Evolutionary conservation across 164 flowering plant species (phyloP).

Genomic region (Vitis riparia): DNA sequence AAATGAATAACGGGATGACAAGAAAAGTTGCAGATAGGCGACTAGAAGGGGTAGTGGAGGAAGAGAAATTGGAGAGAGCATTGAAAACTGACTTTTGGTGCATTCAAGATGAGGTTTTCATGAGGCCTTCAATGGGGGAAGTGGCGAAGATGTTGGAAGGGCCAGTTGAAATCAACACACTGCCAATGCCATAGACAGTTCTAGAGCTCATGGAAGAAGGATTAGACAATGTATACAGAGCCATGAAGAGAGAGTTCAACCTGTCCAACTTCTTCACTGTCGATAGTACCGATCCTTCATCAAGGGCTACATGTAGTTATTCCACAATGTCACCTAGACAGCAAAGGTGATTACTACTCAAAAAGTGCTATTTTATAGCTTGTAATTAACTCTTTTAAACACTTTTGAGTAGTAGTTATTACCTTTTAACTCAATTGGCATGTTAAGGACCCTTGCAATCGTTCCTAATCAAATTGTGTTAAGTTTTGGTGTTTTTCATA

Average conservation of each 20-base stretch:
- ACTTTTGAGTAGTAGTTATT: too few relatives aligned
- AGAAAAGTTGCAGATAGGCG: slow-evolving; percentile 58
- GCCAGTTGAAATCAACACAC: slow-evolving; percentile 53
- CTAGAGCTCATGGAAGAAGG: slow-evolving; percentile 80
- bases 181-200: slow-evolving; percentile 87
- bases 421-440: too few relatives aligned
- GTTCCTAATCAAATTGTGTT: too few relatives aligned
- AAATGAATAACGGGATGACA: slow-evolving; percentile 54
- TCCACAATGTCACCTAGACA: too few relatives aligned
- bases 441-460: too few relatives aligned
- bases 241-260: slow-evolving; percentile 70
- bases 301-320: slow-evolving; percentile 58
- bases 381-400: too few relatives aligned
- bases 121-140: slow-evolving; percentile 92
- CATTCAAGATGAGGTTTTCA: slow-evolving; percentile 77
- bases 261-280: slow-evolving; percentile 43
- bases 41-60: slow-evolving; percentile 59
- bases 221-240: slow-evolving; percentile 72
- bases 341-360: too few relatives aligned
- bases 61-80: slow-evolving; percentile 64
- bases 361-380: too few relatives aligned
- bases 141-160: slow-evolving; percentile 94
- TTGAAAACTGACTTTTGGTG: slow-evolving; percentile 87
- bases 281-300: slow-evolving; percentile 42
- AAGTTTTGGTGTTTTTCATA: too few relatives aligned